A percentile compares a stretch with the other conserved stretches of the same genome.
Conservation (phyloP, 108 stramenopile genomes). For the Fragilariopsis cylindrus region DNA sequence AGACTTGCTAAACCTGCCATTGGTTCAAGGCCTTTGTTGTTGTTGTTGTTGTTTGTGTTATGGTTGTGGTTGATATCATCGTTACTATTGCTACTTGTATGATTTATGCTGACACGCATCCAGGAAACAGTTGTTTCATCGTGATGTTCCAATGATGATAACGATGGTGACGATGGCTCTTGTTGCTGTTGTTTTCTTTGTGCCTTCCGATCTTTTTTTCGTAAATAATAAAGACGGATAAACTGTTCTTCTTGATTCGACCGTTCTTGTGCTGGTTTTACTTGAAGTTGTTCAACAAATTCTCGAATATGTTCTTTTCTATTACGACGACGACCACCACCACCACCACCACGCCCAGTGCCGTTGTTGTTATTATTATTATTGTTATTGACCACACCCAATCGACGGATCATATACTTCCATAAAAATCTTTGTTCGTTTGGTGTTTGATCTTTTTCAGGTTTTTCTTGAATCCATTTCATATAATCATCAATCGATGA, state of each 20-base stretch:
- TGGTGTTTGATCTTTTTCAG: conserved; percentile 16
- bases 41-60: background rate
- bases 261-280: conserved; percentile 1
- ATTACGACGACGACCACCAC: background rate
- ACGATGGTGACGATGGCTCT: background rate
- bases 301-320: conserved; percentile 3
- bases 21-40: conserved; percentile 1
- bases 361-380: background rate
- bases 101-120: background rate
- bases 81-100: background rate
- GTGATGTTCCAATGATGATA: no score
- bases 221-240: conserved; percentile 17
- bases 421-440: conserved; percentile 26
- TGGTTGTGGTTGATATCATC: background rate
- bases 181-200: background rate
- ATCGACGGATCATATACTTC: conserved; percentile 20
- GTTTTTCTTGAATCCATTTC: conserved; percentile 31
- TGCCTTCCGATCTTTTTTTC: conserved; percentile 3
- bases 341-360: background rate
- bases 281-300: conserved; percentile 10
- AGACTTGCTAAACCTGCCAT: conserved; percentile 12
- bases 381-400: background rate
- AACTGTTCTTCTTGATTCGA: conserved; percentile 14
- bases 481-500: conserved; percentile 25
- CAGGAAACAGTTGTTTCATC: conserved; percentile 8